phyloP scores from a whole-genome alignment of 768 basidiomycete species.

The Phlebiopsis gigantea region DNA sequence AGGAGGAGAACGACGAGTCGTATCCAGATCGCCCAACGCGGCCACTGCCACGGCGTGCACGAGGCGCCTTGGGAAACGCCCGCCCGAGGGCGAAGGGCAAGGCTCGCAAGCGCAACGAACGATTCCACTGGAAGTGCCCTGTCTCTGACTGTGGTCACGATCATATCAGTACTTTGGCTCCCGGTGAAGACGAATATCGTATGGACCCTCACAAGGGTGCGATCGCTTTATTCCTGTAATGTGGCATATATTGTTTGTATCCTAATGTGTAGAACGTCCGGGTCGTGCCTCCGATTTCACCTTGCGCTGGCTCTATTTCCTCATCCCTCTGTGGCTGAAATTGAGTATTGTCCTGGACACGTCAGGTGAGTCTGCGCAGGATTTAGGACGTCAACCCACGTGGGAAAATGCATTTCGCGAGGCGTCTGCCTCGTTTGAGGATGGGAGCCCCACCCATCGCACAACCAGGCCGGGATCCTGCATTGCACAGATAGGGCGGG shows the following conservation, averaged over 20 bases:
- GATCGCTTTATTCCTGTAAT: conserved; percentile 34
- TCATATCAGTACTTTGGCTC: conserved; percentile 52
- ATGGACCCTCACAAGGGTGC: conserved; percentile 44
- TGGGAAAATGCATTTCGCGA: not conserved
- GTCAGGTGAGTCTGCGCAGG: not conserved
- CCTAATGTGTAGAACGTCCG: not conserved
- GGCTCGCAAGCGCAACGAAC: conserved; percentile 34
- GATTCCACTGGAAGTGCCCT: conserved; percentile 61
- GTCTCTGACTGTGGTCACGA: conserved; percentile 48
- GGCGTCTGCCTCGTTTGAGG: not conserved
- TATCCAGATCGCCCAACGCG: conserved; percentile 7
- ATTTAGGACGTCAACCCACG: not conserved
- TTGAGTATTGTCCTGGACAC: not conserved
- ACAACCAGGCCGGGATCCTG: not conserved
- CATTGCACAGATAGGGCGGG: not conserved
- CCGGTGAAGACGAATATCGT: conserved; percentile 36
- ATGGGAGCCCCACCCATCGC: not conserved
- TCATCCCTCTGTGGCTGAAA: no score
- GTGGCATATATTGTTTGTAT: not conserved
- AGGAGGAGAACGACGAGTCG: not conserved
- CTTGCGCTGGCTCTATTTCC: not conserved
- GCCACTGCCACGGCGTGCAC: conserved; percentile 6
- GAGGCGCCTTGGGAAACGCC: conserved; percentile 15
- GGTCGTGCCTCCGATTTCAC: not conserved
- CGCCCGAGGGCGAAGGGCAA: conserved; percentile 29